Evolutionary conservation across 2,329 filamentous ascomycete genomes (phyloP).

Genomic region (Paraphaeosphaeria sporulosa): DNA sequence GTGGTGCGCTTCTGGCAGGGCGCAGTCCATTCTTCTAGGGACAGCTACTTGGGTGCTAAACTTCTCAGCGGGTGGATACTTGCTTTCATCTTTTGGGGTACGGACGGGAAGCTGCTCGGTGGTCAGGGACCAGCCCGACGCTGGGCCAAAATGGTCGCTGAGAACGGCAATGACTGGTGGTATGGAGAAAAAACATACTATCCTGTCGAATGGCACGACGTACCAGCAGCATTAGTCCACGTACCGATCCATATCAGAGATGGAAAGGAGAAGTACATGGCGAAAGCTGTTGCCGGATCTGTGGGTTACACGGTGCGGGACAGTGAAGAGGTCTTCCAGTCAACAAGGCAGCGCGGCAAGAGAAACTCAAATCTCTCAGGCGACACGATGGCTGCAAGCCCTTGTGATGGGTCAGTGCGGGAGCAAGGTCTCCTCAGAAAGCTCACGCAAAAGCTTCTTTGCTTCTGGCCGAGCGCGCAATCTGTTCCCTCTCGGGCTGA

Average conservation of each 20-base stretch:
- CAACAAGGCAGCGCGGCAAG: neutral
- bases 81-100: slow-evolving; percentile 14
- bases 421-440: neutral
- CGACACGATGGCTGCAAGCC: neutral
- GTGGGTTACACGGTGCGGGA: slow-evolving; percentile 6
- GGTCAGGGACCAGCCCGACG: neutral
- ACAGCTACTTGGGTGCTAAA: neutral
- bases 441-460: neutral
- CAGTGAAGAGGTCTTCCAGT: slow-evolving; percentile 1
- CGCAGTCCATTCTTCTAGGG: slow-evolving; percentile 1
- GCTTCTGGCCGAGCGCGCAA: neutral
- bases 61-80: slow-evolving; percentile 11
- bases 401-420: neutral
- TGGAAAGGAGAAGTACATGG: neutral
- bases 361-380: neutral
- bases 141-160: neutral
- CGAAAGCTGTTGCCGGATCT: slow-evolving; percentile 13
- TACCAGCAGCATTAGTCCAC: slow-evolving; percentile 4
- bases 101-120: slow-evolving; percentile 1
- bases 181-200: neutral
- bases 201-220: neutral
- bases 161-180: neutral
- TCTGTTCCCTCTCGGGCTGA: neutral
- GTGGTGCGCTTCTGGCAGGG: slow-evolving; percentile 15
- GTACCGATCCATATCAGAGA: slow-evolving; percentile 9